These are phyloP conservation scores for Wickerhamomyces hampshirensis DNA, from an alignment of 805 yeast genomes.

Conservation along the genomic window DNA sequence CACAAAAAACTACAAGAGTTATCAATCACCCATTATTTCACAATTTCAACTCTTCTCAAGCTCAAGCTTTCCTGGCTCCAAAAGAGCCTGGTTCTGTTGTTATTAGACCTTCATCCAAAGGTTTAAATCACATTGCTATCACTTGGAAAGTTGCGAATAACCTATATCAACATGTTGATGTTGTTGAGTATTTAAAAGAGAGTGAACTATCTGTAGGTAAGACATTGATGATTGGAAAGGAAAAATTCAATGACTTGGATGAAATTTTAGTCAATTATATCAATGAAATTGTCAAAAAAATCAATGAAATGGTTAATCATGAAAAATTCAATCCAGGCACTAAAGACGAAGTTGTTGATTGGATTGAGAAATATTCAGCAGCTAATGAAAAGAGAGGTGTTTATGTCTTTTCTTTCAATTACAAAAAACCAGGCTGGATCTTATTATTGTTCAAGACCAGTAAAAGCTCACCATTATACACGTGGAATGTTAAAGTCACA, in stretches of 20 bases:
- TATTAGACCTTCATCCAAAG: constrained; percentile 90
- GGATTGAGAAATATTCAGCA: constrained; percentile 83
- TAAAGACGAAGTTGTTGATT: constrained; percentile 71
- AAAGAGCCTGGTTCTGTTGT: constrained; percentile 88
- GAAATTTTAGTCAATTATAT: constrained; percentile 86
- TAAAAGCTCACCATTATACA: constrained; percentile 58
- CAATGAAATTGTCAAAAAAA: constrained; percentile 74
- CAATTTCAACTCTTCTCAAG: constrained; percentile 78
- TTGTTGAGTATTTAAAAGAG: constrained; percentile 67
- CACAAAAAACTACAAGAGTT: constrained; percentile 66
- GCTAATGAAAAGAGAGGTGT: constrained; percentile 90
- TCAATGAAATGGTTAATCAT: constrained; percentile 77
- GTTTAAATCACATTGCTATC: constrained; percentile 80
- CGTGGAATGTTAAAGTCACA: constrained; percentile 89
- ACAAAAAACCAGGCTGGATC: constrained; percentile 93
- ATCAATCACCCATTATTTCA: constrained; percentile 90
- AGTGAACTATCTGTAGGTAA: constrained; percentile 59
- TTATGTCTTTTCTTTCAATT: constrained; percentile 87
- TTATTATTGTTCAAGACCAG: constrained; percentile 79
- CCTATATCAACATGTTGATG: constrained; percentile 86
- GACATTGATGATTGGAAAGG: constrained; percentile 58
- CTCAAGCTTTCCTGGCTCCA: constrained; percentile 89
- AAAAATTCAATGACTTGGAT: constrained; percentile 80
- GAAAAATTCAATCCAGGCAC: constrained; percentile 88
- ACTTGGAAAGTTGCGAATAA: constrained; percentile 96